Conservation (phyloP, 805 yeast species). For the Ogataea philodendri region DNA sequence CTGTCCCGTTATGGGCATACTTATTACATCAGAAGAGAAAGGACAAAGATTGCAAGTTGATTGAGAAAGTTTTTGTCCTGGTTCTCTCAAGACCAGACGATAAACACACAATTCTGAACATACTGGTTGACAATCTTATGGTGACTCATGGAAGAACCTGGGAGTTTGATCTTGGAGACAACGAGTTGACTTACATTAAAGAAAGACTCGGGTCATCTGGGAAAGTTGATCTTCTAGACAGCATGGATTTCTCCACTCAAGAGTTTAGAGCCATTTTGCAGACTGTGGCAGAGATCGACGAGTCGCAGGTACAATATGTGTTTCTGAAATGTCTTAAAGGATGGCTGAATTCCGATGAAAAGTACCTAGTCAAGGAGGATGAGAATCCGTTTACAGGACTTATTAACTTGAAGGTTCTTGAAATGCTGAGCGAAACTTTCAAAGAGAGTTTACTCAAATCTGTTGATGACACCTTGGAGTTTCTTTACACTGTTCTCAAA, state of each 20-base stretch:
- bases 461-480: conserved; percentile 54
- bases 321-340: conserved; percentile 54
- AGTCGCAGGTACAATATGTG: conserved; percentile 41
- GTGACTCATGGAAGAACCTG: conserved; percentile 35
- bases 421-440: conserved; percentile 55
- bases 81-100: conserved; percentile 18
- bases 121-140: conserved; percentile 20
- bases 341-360: conserved; percentile 47
- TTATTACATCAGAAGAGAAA: conserved; percentile 35
- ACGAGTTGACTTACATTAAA: conserved; percentile 32
- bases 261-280: conserved; percentile 30
- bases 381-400: conserved; percentile 54
- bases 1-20: conserved; percentile 44
- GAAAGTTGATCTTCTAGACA: conserved; percentile 34
- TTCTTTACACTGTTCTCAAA: conserved; percentile 44
- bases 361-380: conserved; percentile 25
- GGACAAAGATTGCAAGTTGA: conserved; percentile 36
- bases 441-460: conserved; percentile 54
- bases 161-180: conserved; percentile 43
- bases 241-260: conserved; percentile 40
- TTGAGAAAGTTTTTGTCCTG: conserved; percentile 39
- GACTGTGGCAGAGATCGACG: conserved; percentile 47
- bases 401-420: conserved; percentile 62
- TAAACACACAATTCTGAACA: conserved; percentile 15
- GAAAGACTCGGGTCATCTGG: conserved; percentile 14